Evolutionary conservation across 2,329 filamentous ascomycete genomes (phyloP).

Genomic region (Cladosporium sp.): DNA sequence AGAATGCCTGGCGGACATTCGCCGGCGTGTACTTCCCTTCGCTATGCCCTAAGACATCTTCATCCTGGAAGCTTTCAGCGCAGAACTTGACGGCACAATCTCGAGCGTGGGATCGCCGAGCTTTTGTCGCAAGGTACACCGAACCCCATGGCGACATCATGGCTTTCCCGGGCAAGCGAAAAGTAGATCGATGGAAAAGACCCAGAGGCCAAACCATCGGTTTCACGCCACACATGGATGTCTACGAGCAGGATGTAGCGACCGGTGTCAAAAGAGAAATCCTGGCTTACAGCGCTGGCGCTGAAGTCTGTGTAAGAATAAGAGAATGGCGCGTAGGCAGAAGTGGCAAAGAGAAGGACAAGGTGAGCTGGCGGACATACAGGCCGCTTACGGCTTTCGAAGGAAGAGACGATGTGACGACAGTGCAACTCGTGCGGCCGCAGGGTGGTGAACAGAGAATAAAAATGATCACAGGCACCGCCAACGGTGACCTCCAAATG

Average conservation of each 20-base stretch:
- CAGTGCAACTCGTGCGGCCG: constrained; percentile 47
- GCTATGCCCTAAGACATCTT: constrained; percentile 25
- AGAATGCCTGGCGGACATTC: constrained; percentile 47
- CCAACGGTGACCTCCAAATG: constrained; percentile 49
- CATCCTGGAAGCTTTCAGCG: constrained; percentile 48
- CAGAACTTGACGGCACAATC: constrained; percentile 54
- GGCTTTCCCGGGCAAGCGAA: constrained; percentile 25
- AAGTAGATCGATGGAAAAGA: constrained; percentile 35
- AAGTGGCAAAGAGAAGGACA: constrained; percentile 17
- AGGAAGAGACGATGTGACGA: constrained; percentile 57
- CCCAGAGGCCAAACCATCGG: constrained; percentile 52
- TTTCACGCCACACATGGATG: constrained; percentile 47
- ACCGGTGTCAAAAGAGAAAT: constrained; percentile 48
- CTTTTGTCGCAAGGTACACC: constrained; percentile 52
- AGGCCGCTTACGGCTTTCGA: constrained; percentile 48
- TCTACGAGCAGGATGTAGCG: constrained; percentile 33
- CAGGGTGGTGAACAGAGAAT: constrained; percentile 42
- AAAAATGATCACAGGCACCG: constrained; percentile 48
- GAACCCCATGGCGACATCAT: constrained; percentile 38
- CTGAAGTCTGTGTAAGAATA: constrained; percentile 50
- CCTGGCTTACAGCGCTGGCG: constrained; percentile 58
- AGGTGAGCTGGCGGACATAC: constrained; percentile 48
- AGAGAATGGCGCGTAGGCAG: constrained; percentile 28
- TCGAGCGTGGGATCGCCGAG: constrained; percentile 54
- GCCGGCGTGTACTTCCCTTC: constrained; percentile 46